Evolutionary conservation across 2,329 filamentous ascomycete genomes (phyloP).

Genomic region (Tolypocladium endophyticum): DNA sequence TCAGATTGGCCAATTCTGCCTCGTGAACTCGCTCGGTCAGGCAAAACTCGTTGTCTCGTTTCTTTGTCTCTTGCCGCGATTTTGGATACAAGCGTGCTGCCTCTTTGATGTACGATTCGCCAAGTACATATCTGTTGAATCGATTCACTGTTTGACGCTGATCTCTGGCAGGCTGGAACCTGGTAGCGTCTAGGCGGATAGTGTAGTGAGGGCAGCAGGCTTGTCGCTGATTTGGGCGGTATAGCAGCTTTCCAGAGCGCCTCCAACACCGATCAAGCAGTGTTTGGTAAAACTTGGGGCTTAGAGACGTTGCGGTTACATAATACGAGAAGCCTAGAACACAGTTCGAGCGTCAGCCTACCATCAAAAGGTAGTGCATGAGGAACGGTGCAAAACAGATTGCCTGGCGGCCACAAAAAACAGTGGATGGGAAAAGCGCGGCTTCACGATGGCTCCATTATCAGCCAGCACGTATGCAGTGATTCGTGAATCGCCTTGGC

Average conservation of each 20-base stretch:
- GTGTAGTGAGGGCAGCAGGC: slow-evolving; percentile 93
- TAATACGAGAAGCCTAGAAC: slow-evolving; percentile 64
- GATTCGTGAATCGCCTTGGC: background rate
- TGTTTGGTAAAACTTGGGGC: slow-evolving; percentile 56
- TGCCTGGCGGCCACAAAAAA: background rate
- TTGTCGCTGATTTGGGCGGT: slow-evolving; percentile 65
- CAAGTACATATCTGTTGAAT: slow-evolving; percentile 63
- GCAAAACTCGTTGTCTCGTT: slow-evolving; percentile 57
- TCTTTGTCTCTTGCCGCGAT: slow-evolving; percentile 54
- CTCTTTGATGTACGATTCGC: slow-evolving; percentile 55
- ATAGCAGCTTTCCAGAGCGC: slow-evolving; percentile 59
- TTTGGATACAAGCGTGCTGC: slow-evolving; percentile 54
- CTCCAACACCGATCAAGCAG: slow-evolving; percentile 71
- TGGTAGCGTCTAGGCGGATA: slow-evolving; percentile 56
- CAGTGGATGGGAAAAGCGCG: background rate
- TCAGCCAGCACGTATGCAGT: background rate
- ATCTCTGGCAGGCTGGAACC: slow-evolving; percentile 57
- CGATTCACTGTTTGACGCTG: slow-evolving; percentile 68
- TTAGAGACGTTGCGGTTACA: slow-evolving; percentile 49
- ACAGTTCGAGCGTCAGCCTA: slow-evolving; percentile 11
- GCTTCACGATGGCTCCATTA: background rate
- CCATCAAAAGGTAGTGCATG: slow-evolving; percentile 7
- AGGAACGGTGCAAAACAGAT: background rate
- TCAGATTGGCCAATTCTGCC: slow-evolving; percentile 45
- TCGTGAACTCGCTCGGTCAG: slow-evolving; percentile 59